These are phyloP conservation scores for Sisymbrium irio DNA, from an alignment of 345 rosid genomes.

Conservation along the genomic window DNA sequence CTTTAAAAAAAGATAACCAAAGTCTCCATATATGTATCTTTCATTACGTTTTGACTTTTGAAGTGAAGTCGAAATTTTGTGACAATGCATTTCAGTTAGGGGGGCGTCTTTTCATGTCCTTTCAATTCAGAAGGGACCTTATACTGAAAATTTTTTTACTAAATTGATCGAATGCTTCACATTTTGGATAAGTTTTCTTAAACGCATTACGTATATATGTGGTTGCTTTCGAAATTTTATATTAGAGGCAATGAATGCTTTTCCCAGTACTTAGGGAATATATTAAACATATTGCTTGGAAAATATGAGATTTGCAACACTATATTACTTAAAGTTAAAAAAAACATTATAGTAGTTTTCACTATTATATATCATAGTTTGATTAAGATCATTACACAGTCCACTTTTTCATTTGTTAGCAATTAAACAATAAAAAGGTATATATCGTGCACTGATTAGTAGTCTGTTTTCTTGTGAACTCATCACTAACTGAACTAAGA, in stretches of 20 bases:
- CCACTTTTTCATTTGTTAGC: background rate
- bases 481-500: background rate
- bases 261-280: background rate
- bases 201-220: background rate
- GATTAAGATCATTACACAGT: background rate
- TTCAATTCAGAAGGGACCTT: background rate
- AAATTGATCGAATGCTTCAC: background rate
- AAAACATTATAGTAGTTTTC: background rate
- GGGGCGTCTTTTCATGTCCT: background rate
- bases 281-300: background rate
- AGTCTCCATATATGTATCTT: background rate
- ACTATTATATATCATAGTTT: background rate
- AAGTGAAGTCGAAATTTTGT: background rate
- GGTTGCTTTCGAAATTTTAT: background rate
- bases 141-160: no score
- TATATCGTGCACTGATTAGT: background rate
- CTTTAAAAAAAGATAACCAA: background rate
- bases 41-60: background rate
- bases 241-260: background rate
- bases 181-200: background rate
- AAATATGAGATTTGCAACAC: background rate
- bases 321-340: no score
- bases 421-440: background rate
- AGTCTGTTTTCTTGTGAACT: background rate
- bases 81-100: background rate